Percentiles rank a stretch among this genome's conserved stretches.
phyloP scores from a whole-genome alignment of 306 rosid genomes.

The Prinsepia uniflora region DNA sequence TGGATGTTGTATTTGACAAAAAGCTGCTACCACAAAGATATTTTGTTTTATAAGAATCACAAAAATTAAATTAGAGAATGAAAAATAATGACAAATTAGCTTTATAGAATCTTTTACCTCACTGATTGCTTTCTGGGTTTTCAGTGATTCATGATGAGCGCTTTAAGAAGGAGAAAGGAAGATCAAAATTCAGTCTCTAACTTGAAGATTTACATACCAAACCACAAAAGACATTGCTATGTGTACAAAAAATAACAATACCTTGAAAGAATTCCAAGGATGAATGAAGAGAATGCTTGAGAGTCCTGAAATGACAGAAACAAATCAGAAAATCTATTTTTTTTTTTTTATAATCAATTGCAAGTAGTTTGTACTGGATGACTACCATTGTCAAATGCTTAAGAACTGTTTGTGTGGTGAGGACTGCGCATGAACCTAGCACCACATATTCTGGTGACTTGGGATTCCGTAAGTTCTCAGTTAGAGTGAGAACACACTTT shows the following conservation, averaged over 20 bases:
- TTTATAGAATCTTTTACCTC: conserved; percentile 61
- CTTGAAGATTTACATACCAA: conserved; percentile 20
- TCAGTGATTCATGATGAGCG: conserved; percentile 96
- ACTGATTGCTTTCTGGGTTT: conserved; percentile 90
- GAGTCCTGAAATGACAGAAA: conserved; percentile 62
- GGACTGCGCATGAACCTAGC: conserved; percentile 93
- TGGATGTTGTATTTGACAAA: conserved; percentile 97
- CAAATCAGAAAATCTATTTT: conserved; percentile 23
- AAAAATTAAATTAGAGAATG: conserved; percentile 24
- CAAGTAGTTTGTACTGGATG: conserved; percentile 23
- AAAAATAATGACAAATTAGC: conserved; percentile 16
- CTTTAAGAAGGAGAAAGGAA: conserved; percentile 46
- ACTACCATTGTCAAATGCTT: conserved; percentile 88
- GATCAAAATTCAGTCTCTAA: conserved; percentile 24
- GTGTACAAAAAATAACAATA: conserved; percentile 26
- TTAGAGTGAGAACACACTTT: conserved; percentile 73
- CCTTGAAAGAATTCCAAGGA: conserved; percentile 93
- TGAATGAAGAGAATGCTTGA: conserved; percentile 71
- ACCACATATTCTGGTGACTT: conserved; percentile 76
- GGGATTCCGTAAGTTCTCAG: conserved; percentile 58
- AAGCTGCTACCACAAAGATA: conserved; percentile 57
- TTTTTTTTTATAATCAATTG: conserved; percentile 16
- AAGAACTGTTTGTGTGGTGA: conserved; percentile 81
- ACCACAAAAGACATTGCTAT: conserved; percentile 10
- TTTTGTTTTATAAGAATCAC: neutral